Evolutionary conservation across 2,329 filamentous ascomycete species (phyloP).

Genomic region (Rutstroemia sp.): DNA sequence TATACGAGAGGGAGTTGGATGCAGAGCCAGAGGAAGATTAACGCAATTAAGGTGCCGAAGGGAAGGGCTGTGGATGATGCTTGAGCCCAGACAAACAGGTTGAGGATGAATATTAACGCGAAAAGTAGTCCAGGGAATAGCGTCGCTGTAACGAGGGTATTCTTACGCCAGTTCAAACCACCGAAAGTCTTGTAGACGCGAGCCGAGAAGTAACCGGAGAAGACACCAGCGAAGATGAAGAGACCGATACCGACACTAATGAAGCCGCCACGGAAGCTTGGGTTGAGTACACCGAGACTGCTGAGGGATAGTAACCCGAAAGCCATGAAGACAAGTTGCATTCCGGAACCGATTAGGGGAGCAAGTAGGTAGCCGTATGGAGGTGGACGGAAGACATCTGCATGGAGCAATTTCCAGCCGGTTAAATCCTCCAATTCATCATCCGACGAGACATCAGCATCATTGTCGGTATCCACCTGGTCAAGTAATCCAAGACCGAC

Average conservation of each 20-base stretch:
- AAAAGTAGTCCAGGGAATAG: conserved; percentile 77
- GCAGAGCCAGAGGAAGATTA: conserved; percentile 73
- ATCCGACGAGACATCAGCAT: conserved; percentile 51
- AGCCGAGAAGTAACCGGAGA: conserved; percentile 83
- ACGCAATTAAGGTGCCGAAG: conserved; percentile 67
- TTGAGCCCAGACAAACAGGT: conserved; percentile 86
- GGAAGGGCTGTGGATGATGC: conserved; percentile 82
- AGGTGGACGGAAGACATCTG: conserved; percentile 78
- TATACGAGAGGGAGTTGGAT: conserved; percentile 84
- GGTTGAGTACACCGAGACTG: conserved; percentile 72
- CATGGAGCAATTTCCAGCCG: conserved; percentile 83
- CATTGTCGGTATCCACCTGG: conserved; percentile 45
- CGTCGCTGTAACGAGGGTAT: conserved; percentile 68
- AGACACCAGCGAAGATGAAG: conserved; percentile 75
- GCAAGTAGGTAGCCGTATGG: conserved; percentile 64
- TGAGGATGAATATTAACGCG: conserved; percentile 67
- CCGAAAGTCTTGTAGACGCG: conserved; percentile 79
- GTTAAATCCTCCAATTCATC: conserved; percentile 76
- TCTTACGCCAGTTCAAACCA: conserved; percentile 65
- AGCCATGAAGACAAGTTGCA: conserved; percentile 79
- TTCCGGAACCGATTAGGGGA: conserved; percentile 75
- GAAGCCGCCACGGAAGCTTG: conserved; percentile 84
- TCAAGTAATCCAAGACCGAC: conserved; percentile 50
- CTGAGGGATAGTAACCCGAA: conserved; percentile 64
- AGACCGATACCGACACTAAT: conserved; percentile 76